A percentile compares a stretch with the other conserved stretches of the same genome.
Conservation (phyloP, 495 filamentous ascomycete genomes). For the Monascus purpureus region DNA sequence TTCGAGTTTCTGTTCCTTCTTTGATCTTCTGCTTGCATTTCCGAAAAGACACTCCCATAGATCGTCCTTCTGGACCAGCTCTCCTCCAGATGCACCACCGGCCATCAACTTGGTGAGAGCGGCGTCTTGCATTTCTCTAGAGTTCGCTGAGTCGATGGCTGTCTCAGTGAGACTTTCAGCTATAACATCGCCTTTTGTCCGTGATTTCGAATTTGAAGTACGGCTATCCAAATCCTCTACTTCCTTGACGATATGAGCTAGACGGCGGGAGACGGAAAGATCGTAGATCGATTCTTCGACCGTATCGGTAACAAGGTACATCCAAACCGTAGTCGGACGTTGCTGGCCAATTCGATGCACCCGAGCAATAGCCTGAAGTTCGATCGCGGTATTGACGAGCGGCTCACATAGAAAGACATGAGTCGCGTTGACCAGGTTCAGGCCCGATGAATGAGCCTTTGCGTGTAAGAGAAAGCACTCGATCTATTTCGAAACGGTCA, state of each 20-base stretch:
- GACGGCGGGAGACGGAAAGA: conserved; percentile 60
- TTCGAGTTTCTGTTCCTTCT: conserved; percentile 7
- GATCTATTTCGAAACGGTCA: conserved; percentile 21
- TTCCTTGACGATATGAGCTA: conserved; percentile 55
- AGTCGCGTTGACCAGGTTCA: conserved; percentile 84
- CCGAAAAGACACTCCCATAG: conserved; percentile 86
- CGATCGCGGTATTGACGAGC: conserved; percentile 79
- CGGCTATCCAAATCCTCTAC: conserved; percentile 19
- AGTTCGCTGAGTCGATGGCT: conserved; percentile 67
- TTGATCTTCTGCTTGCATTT: conserved; percentile 12
- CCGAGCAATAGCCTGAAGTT: conserved; percentile 85
- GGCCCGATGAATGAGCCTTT: conserved; percentile 69
- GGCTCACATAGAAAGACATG: conserved; percentile 94
- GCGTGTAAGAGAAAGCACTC: conserved; percentile 87
- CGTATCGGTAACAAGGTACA: conserved; percentile 78
- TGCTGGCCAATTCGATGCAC: conserved; percentile 90
- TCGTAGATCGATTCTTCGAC: conserved; percentile 86
- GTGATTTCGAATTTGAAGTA: conserved; percentile 4
- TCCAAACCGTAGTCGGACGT: conserved; percentile 81
- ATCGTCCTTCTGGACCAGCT: conserved; percentile 65
- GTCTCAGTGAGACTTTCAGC: conserved; percentile 33
- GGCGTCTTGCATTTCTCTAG: conserved; percentile 62
- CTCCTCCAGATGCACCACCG: conserved; percentile 57
- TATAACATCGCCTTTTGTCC: conserved; percentile 9
- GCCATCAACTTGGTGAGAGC: conserved; percentile 51